A percentile compares a stretch with the other conserved stretches of the same genome.
These are phyloP conservation scores for Penicillium sp. DNA, from an alignment of 2,329 filamentous ascomycete species.

Conservation along the genomic window DNA sequence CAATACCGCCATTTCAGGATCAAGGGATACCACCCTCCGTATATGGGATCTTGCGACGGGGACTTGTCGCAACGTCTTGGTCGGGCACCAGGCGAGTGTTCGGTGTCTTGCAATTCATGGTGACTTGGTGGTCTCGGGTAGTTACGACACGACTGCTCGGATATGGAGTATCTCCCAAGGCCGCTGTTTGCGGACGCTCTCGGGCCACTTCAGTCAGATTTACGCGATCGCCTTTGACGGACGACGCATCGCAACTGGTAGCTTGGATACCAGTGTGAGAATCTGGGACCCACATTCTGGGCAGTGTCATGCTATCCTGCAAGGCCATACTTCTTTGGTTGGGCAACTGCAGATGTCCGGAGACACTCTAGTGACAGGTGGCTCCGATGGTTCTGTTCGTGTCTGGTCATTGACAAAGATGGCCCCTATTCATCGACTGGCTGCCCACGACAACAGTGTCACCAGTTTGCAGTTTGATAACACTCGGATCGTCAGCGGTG, in stretches of 20 bases:
- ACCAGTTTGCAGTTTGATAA: conserved; percentile 98
- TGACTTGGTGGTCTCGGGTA: conserved; percentile 95
- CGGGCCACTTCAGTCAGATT: conserved; percentile 96
- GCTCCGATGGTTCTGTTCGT: conserved; percentile 90
- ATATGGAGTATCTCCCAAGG: conserved; percentile 98
- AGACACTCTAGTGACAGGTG: conserved; percentile 91
- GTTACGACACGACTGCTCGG: conserved; percentile 93
- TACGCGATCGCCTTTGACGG: conserved; percentile 98
- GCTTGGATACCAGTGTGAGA: conserved; percentile 90
- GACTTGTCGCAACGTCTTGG: conserved; percentile 83
- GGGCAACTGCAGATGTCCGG: conserved; percentile 95
- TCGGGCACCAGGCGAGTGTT: conserved; percentile 93
- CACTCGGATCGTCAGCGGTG: conserved; percentile 89
- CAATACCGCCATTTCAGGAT: conserved; percentile 93
- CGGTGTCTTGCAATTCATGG: conserved; percentile 93
- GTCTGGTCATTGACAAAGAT: conserved; percentile 93
- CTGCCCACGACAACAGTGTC: conserved; percentile 96
- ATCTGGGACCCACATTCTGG: conserved; percentile 93
- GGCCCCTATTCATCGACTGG: conserved; percentile 87
- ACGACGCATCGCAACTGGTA: conserved; percentile 87
- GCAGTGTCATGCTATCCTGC: conserved; percentile 83
- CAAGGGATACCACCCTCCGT: conserved; percentile 86
- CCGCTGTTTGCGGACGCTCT: conserved; percentile 81
- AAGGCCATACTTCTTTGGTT: conserved; percentile 94
- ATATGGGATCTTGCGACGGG: conserved; percentile 93